Evolutionary conservation across 768 basidiomycete genomes (phyloP), one percentile per base, ranked within the genome.

Genomic region (Termitomyces bulborhizus): DNA sequence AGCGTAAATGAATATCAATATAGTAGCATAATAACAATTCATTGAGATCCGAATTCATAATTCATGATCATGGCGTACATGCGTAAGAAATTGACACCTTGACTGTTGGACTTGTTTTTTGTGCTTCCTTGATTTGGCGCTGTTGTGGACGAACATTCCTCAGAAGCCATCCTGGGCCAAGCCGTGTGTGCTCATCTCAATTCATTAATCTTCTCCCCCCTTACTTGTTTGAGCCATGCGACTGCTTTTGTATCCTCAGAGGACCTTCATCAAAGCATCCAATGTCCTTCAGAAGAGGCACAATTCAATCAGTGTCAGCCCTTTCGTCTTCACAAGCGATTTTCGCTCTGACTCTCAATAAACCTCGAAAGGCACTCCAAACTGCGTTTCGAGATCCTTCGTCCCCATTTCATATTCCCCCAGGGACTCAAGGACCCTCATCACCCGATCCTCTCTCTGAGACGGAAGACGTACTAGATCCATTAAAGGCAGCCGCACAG

Each of bases 321-420:
- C 12, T 44, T 24, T 41, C 29, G 4, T 16, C 12, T 27, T 4
- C n/a, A 9, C 29, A 4, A 37, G 6, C 3, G 6, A 44, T 42
- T 24, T 18, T 9, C 29, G 3, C 12, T 44, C 44, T 51, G 41
- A 57, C 26, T 31, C 4, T 1, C 32, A 46, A 15, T 37, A 37
- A 37, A 37, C 36, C 21, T 37, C 15, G 6, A 18, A 61, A 88
- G 86, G 75, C 74, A n/a, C 74, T 88, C 6, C 83, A 77, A 63
- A 78, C 77, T 5, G 79, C 79, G 11, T 87, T 87, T 62, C 75
- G 75, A 32, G 81, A 88, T 59, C 83, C 84, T 2, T 70, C 73
- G 0, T 85, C 85, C 1, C 86, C 85, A n/a, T 88, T 79, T 61
- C 73, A 86, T 57, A 73, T 86, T 46, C 71, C 81, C 2, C 82